Base-by-base conservation (phyloP, 139 green algal species). In the Limnomonas spitsbergensis region DNA sequence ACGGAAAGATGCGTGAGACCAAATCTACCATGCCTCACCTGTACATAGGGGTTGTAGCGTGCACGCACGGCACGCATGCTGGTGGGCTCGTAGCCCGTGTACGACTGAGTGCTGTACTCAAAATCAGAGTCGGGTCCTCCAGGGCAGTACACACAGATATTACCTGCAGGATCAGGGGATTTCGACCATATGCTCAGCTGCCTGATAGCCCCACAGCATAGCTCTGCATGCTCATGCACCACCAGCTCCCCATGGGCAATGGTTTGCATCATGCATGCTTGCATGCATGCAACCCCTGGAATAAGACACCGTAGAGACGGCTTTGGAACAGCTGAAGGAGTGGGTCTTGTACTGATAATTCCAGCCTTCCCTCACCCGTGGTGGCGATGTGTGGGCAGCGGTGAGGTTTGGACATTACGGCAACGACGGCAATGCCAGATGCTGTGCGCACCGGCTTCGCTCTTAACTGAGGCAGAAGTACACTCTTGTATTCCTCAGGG, bases 101-200 rank as follows among this genome's bases (percentile, higher is more conserved):
- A 92, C 34, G 78, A 89, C 71, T 84, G 95, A 27, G 95, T 99
- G 66, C 71, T 90, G 87, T 99, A 99, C 92, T 99, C 95, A 81
- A 99, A 99, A 79, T 99, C 95, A 0, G 90, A 96, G 84, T 99
- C 96, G 2, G 96, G 96, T 0, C 96, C 95, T 4, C 96, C 96
- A 0, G 96, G 96, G 83, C 96, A 99, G 87, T 99, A 99, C 53
- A 99, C 90, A 82, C 96, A 99, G 80, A 99, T 98, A 90, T 97
- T 98, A 78, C 95, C 95, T 66, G 95, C 95, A n/a, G n/a, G n/a
- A n/a, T n/a, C n/a, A n/a, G n/a, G n/a, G n/a, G n/a, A n/a, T n/a
- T n/a, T n/a, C n/a, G n/a, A n/a, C n/a, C n/a, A n/a, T n/a, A n/a
- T n/a, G n/a, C 36, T 91, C 95, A 38, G n/a, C n/a, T n/a, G n/a